Evolutionary conservation across 1,284 basidiomycete genomes (phyloP).

Genomic region (Tylopilus sp.): DNA sequence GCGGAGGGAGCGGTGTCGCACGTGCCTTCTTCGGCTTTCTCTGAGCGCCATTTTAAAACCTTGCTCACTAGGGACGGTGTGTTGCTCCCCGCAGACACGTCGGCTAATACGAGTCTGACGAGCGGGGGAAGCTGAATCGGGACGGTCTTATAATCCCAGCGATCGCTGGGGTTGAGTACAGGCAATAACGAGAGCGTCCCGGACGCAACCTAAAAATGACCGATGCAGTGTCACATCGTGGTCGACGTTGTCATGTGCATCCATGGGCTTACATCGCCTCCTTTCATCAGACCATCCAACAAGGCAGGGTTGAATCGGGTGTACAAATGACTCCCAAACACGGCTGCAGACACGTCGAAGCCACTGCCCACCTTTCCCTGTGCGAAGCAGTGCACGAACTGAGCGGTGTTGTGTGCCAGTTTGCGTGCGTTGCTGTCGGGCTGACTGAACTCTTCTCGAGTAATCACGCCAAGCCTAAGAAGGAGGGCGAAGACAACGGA

Average conservation of each 20-base stretch:
- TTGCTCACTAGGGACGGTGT: conserved; percentile 89
- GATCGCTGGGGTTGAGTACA: conserved; percentile 46
- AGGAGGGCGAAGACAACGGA: conserved; percentile 88
- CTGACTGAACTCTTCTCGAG: conserved; percentile 44
- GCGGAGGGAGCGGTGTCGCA: not conserved
- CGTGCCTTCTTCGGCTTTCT: conserved; percentile 55
- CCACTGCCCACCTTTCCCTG: conserved; percentile 98
- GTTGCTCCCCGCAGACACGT: conserved; percentile 91
- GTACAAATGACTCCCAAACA: conserved; percentile 94
- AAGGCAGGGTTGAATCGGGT: conserved; percentile 81
- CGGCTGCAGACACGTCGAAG: conserved; percentile 93
- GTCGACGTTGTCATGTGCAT: not conserved
- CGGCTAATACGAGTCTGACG: conserved; percentile 81
- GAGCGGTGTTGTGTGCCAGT: conserved; percentile 89
- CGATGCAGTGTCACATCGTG: not conserved
- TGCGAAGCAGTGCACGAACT: conserved; percentile 93
- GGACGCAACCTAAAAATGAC: conserved; percentile 13
- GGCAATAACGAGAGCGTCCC: conserved; percentile 26
- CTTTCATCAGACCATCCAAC: conserved; percentile 65
- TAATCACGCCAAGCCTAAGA: conserved; percentile 69
- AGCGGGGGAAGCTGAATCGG: conserved; percentile 79
- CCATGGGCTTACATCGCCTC: conserved; percentile 41
- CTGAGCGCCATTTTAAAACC: conserved; percentile 81
- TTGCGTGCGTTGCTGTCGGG: conserved; percentile 45
- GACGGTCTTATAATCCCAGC: conserved; percentile 65